Base-by-base conservation (phyloP, 129 eudicot species). In the Rutidosis leptorrhynchoides region DNA sequence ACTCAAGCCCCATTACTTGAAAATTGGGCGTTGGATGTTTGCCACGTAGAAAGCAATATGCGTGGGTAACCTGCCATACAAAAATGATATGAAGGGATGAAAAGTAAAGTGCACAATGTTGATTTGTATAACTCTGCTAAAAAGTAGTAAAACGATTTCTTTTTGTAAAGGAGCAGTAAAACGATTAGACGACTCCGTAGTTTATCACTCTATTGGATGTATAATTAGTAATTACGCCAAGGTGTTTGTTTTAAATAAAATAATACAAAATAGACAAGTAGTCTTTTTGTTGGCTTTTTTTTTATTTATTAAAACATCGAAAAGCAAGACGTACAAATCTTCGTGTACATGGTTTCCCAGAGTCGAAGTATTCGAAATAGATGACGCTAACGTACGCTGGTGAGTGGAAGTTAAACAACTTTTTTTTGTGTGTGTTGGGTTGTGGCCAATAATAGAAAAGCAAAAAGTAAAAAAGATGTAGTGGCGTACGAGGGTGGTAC, bases 401-500 rank as follows among this genome's bases (percentile, higher is more conserved):
- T 43, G 26, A 21, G 58, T 19, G 59, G 46, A 73, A 37, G 59
- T 65, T 64, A 57, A 42, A 1, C 54, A 43, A 23, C 48, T 59
- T 65, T 20, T 8, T 27, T 49, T 4, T 26, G n/a, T 62, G 21
- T 26, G n/a, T 62, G 21, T 23, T 27, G 3, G n/a, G 32, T 10
- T 51, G 19, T 19, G 48, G 7, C 35, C 58, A 75, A 67, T 67
- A 67, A 67, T 25, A 51, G 63, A 64, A 67, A 45, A 48, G 63
- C 21, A 16, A 25, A 53, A 51, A 23, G 23, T 15, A 45, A 64
- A 74, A 65, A 30, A 58, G 62, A 52, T 23, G 9, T 46, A 46
- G 54, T 67, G 73, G 74, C 63, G 74, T 75, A 75, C 79, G 69
- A 67, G 63, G 55, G 74, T 8, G 69, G 74, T 67, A 74, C 79